A percentile compares a stretch with the other conserved stretches of the same genome.
phyloP scores from a whole-genome alignment of 202 grass and related monocot species.

The Eragrostis tef region DNA sequence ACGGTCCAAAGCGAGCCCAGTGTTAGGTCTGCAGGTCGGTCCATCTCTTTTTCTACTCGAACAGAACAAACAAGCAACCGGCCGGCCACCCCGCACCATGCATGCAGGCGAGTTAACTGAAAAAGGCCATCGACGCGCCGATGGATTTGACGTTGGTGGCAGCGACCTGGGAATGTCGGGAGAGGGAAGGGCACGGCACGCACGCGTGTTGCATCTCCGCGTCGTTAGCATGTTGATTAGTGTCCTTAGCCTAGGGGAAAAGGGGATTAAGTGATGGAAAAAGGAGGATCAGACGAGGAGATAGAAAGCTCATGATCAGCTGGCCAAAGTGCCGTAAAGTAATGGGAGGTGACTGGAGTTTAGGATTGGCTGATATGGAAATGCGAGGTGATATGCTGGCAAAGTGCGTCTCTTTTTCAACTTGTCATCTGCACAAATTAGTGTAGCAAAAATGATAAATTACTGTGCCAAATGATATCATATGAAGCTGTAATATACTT shows the following conservation, averaged over 20 bases:
- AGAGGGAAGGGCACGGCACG: conserved; percentile 12
- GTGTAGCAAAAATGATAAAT: too few species aligned
- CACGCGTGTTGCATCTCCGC: conserved; percentile 24
- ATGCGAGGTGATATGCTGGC: conserved; percentile 35
- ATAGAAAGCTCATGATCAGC: conserved; percentile 3
- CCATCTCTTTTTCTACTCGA: neutral
- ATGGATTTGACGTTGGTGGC: conserved; percentile 30
- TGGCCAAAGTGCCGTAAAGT: conserved; percentile 8
- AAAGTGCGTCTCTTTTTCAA: neutral
- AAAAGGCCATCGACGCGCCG: neutral
- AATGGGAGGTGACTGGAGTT: conserved; percentile 54
- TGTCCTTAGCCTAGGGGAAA: neutral
- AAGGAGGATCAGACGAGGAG: neutral
- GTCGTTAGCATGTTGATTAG: conserved; percentile 37
- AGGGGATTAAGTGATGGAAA: neutral
- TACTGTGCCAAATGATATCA: too few species aligned
- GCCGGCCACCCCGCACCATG: neutral
- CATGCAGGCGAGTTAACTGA: neutral
- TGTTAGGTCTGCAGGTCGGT: neutral
- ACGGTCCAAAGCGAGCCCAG: conserved; percentile 30
- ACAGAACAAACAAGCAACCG: neutral
- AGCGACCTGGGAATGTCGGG: conserved; percentile 37
- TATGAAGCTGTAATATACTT: too few species aligned
- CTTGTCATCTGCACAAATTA: conserved; percentile 27
- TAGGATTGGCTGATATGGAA: conserved; percentile 43